Base-by-base conservation (phyloP, 2,329 filamentous ascomycete species). In the Lasiodiplodia theobromae region DNA sequence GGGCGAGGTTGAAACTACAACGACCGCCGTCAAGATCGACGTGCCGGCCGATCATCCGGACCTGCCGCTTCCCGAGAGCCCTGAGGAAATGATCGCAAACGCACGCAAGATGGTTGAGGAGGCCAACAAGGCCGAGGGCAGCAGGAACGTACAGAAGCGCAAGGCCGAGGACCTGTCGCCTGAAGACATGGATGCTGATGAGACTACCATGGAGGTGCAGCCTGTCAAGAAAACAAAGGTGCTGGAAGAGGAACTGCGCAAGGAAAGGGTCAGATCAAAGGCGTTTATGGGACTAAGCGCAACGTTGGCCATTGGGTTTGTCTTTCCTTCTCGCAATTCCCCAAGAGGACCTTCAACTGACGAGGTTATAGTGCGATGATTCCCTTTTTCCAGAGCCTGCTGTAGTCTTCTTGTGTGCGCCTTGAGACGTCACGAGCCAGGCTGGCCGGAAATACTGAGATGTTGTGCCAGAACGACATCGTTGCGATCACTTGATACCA, bases 281-380 rank as follows among this genome's bases (percentile, higher is more conserved):
- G 93, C 96, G 57, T 84, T 97, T 70, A 86, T 97, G 71, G 95
- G 96, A 69, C 88, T 98, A 66, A 92, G 91, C 71, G 93, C 93
- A 69, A 96, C 93, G 57, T 86, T 97, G 78, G 93, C 92, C 68
- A 87, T 97, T 79, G 94, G 94, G 96, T 98, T 88, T 84, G 94
- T 91, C 16, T 67, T 67, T 47, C 47, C 44, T 57, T 18, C 53
- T 37, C 23, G 16, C 18, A 18, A 12, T 58, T 63, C 2, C 6
- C 38, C 25, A 58, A 56, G 40, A 12, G 18, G 18, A 21, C 10
- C n/a, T 31, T 1, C 31, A 34, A 54, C 66, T 62, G 21, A 52
- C 47, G 5, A 25, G 31, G 23, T 14, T 21, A 16, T 14, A 68
- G 66, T 44, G 66, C 66, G 34, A 52, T 68, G 66, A 68, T 68